phyloP scores from a whole-genome alignment of 495 filamentous ascomycete genomes.

The Collariella sp. region DNA sequence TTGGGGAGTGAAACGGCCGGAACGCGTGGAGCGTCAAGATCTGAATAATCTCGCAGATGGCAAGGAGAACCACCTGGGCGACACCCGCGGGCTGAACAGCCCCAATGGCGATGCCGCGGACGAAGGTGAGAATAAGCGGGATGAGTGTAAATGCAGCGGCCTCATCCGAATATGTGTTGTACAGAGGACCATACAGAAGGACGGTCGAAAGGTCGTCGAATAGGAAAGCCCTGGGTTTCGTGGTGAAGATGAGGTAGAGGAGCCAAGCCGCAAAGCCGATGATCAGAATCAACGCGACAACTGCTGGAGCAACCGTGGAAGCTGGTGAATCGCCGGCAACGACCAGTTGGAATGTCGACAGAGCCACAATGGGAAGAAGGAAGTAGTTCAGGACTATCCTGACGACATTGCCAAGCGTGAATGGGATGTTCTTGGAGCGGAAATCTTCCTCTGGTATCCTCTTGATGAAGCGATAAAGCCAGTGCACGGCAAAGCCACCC shows the following conservation, averaged over 20 bases:
- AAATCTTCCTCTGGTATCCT: constrained; percentile 77
- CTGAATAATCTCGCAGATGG: constrained; percentile 86
- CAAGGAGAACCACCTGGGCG: constrained; percentile 82
- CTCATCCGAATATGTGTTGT: constrained; percentile 94
- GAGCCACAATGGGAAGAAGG: constrained; percentile 70
- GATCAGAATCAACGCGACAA: constrained; percentile 61
- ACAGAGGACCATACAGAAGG: constrained; percentile 86
- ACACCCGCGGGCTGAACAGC: constrained; percentile 89
- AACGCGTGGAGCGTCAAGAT: constrained; percentile 85
- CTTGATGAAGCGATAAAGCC: constrained; percentile 60
- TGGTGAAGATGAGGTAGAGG: constrained; percentile 65
- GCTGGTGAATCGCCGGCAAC: constrained; percentile 56
- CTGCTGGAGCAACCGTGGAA: constrained; percentile 62
- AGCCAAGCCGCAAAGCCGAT: constrained; percentile 70
- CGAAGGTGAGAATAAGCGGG: constrained; percentile 70
- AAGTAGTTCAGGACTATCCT: constrained; percentile 89
- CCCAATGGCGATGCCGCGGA: constrained; percentile 84
- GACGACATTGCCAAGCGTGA: constrained; percentile 77
- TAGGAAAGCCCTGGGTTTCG: constrained; percentile 72
- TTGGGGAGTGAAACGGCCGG: constrained; percentile 78
- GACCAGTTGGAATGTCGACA: constrained; percentile 89
- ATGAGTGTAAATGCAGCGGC: constrained; percentile 75
- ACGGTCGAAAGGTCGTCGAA: constrained; percentile 91
- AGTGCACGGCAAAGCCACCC: constrained; percentile 63
- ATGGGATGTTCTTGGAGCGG: constrained; percentile 86